Evolutionary conservation across 192 early-diverging fungal species (phyloP), one percentile per base, ranked within the genome.

Genomic region (Obelidium mucronatum): DNA sequence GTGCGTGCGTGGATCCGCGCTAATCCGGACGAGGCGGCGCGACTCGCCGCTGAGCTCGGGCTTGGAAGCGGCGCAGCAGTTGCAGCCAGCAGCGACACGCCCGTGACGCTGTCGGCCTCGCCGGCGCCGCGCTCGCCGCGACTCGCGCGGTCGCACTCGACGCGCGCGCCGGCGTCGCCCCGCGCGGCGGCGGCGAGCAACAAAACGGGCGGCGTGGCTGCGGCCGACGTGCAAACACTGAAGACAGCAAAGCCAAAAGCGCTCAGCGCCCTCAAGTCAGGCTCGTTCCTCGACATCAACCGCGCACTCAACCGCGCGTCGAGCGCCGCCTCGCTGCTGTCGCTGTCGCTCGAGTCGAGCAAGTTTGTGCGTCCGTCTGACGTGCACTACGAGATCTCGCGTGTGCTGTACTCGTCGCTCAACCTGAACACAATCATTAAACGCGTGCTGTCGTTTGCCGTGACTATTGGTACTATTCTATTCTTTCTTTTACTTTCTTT

Each of bases 381-480:
- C 26, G 22, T 77, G 6, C 33, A 69, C 35, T 77, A 56, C 36
- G 75, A 77, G n/a, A 54, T 77, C 3, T 52, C 64, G 13, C 42
- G 65, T 26, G 52, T 56, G 0, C n/a, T 77, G 1, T 77, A 77
- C 39, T 69, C 75, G 0, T 67, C 62, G 0, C 40, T 77, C 36
- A 42, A 77, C 42, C 36, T 77, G 36, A 55, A 24, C n/a, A 65
- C 59, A 13, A 39, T 77, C 1, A 69, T 77, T 67, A 30, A 30
- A 40, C 22, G 52, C 11, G 75, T 77, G 8, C 56, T 77, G 24
- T 42, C 39, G 6, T 58, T 69, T 42, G 75, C 75, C 26, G 64
- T 68, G 2, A 56, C 36, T 4, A 51, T 77, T 28, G 55, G 66
- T 68, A 44, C 24, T 59, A 11, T 35, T 65, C 39, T 37, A 15